These are phyloP conservation scores for Alternaria solani DNA, from an alignment of 2,329 filamentous ascomycete species.

Conservation along the genomic window DNA sequence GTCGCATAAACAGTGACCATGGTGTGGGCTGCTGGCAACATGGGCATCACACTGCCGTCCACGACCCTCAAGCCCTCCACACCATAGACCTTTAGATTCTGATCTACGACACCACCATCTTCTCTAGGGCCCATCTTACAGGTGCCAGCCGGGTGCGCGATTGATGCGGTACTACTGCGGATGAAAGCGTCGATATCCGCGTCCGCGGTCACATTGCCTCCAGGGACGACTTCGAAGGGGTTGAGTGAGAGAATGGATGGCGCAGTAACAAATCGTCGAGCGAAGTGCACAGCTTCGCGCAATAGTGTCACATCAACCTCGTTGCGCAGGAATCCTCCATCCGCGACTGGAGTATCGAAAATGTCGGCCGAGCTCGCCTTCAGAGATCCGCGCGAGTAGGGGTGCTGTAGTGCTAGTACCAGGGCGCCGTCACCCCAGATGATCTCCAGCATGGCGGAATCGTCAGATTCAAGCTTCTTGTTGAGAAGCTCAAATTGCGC, in stretches of 20 bases:
- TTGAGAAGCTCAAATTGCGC: slow-evolving; percentile 26
- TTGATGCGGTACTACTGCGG: slow-evolving; percentile 19
- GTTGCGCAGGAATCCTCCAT: slow-evolving; percentile 35
- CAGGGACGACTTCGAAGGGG: slow-evolving; percentile 32
- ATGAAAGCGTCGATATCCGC: slow-evolving; percentile 29
- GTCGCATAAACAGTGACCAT: slow-evolving; percentile 33
- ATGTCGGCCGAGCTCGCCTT: slow-evolving; percentile 29
- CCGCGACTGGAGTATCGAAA: slow-evolving; percentile 36
- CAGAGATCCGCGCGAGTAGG: slow-evolving; percentile 36
- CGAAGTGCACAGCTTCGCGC: slow-evolving; percentile 33
- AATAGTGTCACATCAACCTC: slow-evolving; percentile 31
- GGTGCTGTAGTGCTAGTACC: slow-evolving; percentile 31
- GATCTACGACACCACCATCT: slow-evolving; percentile 40
- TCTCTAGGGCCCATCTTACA: slow-evolving; percentile 37
- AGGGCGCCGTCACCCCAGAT: slow-evolving; percentile 31
- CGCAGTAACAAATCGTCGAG: slow-evolving; percentile 21
- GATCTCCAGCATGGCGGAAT: slow-evolving; percentile 31
- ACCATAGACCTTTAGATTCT: slow-evolving; percentile 36
- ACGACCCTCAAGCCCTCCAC: slow-evolving; percentile 29
- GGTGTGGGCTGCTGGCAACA: slow-evolving; percentile 28
- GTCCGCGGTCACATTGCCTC: slow-evolving; percentile 29
- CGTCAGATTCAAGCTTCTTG: slow-evolving; percentile 24
- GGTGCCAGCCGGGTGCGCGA: slow-evolving; percentile 39
- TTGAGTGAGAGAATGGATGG: slow-evolving; percentile 25
- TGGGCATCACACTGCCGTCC: slow-evolving; percentile 30